Conservation (phyloP, 768 basidiomycete species). For the Roridomyces roridus region DNA sequence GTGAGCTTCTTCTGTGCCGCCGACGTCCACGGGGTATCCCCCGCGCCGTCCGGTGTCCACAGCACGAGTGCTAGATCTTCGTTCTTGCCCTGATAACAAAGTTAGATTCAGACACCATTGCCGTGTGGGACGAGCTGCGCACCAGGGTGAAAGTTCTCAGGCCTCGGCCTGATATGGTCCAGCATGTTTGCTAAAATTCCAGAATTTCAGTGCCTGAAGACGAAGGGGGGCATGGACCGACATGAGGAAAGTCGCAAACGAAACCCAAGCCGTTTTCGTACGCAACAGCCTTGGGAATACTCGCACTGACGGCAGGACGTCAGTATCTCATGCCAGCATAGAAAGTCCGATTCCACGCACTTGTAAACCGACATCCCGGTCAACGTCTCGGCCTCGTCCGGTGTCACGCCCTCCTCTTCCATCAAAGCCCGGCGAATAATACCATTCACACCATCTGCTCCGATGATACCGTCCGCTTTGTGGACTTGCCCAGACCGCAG, state of each 20-base stretch:
- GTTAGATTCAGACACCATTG: background rate
- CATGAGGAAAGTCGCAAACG: background rate
- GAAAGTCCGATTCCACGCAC: background rate
- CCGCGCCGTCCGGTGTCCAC: background rate
- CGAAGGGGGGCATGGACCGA: background rate
- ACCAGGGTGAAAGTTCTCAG: background rate
- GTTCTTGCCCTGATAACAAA: background rate
- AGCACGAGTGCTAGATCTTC: background rate
- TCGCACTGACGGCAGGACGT: background rate
- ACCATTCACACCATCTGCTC: slow-evolving; percentile 9
- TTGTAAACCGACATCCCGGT: background rate
- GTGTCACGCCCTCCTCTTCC: background rate
- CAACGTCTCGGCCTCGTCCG: background rate
- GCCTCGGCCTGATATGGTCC: too few species aligned
- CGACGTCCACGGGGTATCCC: background rate
- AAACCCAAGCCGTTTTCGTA: background rate
- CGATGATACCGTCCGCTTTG: slow-evolving; percentile 7
- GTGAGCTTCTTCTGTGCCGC: background rate
- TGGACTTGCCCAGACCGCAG: background rate
- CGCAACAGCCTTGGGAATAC: background rate
- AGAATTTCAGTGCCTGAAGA: too few species aligned
- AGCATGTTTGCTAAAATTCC: too few species aligned
- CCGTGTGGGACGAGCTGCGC: background rate
- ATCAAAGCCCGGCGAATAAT: slow-evolving; percentile 1
- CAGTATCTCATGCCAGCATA: background rate